A percentile compares a stretch with the other conserved stretches of the same genome.
These are phyloP conservation scores for Anisodus tanguticus DNA, from an alignment of 257 asterid genomes.

Conservation along the genomic window DNA sequence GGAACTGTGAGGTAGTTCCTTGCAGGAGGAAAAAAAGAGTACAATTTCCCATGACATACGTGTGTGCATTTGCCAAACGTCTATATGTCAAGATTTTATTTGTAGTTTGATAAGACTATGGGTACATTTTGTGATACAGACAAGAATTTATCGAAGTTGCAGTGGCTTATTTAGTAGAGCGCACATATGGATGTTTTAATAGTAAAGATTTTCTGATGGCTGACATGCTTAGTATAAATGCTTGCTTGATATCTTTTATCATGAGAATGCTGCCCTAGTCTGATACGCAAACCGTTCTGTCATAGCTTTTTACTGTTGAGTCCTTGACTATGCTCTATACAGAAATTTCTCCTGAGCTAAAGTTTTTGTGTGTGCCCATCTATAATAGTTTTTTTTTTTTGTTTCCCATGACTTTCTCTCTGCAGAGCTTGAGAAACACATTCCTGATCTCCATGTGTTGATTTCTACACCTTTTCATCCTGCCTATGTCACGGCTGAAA, in stretches of 20 bases:
- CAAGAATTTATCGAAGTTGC: neutral
- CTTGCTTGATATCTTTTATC: neutral
- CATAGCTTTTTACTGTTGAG: neutral
- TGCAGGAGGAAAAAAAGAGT: neutral
- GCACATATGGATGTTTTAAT: neutral
- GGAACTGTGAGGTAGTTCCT: neutral
- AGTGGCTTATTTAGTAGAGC: neutral
- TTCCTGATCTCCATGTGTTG: constrained; percentile 90
- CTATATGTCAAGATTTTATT: neutral
- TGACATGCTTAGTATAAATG: neutral
- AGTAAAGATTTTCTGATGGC: constrained; percentile 5
- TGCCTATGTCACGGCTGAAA: constrained; percentile 94
- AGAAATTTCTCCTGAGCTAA: neutral
- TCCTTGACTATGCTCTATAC: neutral
- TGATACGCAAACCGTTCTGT: neutral
- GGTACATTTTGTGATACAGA: neutral
- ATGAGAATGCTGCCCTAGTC: neutral
- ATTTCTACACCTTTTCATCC: constrained; percentile 98
- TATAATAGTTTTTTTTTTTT: neutral
- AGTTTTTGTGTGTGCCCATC: neutral
- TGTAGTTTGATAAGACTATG: neutral
- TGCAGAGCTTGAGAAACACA: constrained; percentile 95
- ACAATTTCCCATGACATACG: neutral
- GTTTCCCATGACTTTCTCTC: constrained; percentile 28
- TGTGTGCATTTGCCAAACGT: neutral